A percentile compares a stretch with the other conserved stretches of the same genome.
Evolutionary conservation across 345 rosid genomes (phyloP).

Genomic region (Gossypium australe): DNA sequence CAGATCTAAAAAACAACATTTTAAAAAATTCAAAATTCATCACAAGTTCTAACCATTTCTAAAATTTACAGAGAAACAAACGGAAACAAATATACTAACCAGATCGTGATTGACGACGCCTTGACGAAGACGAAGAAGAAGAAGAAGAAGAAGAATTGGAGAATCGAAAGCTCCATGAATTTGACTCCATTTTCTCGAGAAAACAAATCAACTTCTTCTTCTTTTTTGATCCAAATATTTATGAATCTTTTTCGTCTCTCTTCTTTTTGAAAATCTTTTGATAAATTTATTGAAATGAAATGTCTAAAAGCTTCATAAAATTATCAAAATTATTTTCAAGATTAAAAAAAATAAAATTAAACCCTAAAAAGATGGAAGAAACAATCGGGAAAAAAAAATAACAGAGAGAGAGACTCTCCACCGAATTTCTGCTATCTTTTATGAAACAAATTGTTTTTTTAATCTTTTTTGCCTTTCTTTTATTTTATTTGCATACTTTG

Average conservation of each 20-base stretch:
- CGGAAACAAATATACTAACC: slow-evolving; percentile 17
- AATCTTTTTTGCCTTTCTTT: too few species aligned
- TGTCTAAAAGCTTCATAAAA: background rate
- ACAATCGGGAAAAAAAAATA: background rate
- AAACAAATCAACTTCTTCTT: background rate
- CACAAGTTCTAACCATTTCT: background rate
- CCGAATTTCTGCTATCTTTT: slow-evolving; percentile 22
- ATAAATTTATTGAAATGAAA: slow-evolving; percentile 1
- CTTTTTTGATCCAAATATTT: background rate
- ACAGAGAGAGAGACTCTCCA: slow-evolving; percentile 18
- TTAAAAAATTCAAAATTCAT: background rate
- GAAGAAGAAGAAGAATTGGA: slow-evolving; percentile 32
- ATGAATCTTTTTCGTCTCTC: background rate
- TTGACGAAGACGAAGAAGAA: slow-evolving; percentile 21
- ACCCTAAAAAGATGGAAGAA: slow-evolving; percentile 14
- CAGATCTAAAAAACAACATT: slow-evolving; percentile 33
- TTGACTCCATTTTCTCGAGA: slow-evolving; percentile 29
- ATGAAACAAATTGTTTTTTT: background rate
- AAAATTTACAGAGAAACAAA: background rate
- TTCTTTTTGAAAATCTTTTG: background rate
- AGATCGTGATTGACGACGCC: slow-evolving; percentile 40
- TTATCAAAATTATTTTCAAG: background rate
- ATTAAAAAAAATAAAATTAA: background rate
- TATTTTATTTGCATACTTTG: background rate
- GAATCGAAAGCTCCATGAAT: slow-evolving; percentile 39